Base-by-base conservation (phyloP, 2,329 filamentous ascomycete species). In the Zasmidium angulare region DNA sequence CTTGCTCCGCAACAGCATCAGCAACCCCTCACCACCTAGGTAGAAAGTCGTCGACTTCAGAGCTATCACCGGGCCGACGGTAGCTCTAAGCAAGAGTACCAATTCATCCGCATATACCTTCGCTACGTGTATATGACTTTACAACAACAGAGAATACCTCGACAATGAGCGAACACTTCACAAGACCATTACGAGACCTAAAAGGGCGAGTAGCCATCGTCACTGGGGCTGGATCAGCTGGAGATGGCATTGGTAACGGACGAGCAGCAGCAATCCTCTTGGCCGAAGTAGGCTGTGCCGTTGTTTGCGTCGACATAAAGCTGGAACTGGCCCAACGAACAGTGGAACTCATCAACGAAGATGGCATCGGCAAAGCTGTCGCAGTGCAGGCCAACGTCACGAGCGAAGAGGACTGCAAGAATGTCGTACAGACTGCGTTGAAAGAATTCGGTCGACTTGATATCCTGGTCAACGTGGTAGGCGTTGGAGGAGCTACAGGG, bases 401-500 rank as follows among this genome's bases (percentile, higher is more conserved):
- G 0, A 71, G 72, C 0, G 76, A 80, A 17, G 57, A 58, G 0
- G 83, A 86, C 55, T 89, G 85, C 66, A 73, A 81, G 52, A 60
- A 60, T 17, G 69, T 71, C 26, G 75, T 78, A 61, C 55, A 77
- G 0, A 57, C 69, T 0, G 79, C 85, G 0, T 14, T 85, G 0
- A 60, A 75, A 1, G 65, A 71, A 1, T 88, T 82, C 63, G 84
- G 84, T 0, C 75, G 82, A 1, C 63, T 89, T 1, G 85, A 89
- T 65, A 85, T 89, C 46, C 74, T 89, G 0, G 76, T 89, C 36
- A 89, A 89, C 67, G 85, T 84, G 57, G 86, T 89, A 1, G 87
- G 87, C 0, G 75, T 88, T 20, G 78, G 78, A 2, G 87, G 87
- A 0, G 80, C 85, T 0, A 57, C 73, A 1, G 87, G 87, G 0